Conservation (phyloP, 2,329 filamentous ascomycete species). For the Penicillium sp. region DNA sequence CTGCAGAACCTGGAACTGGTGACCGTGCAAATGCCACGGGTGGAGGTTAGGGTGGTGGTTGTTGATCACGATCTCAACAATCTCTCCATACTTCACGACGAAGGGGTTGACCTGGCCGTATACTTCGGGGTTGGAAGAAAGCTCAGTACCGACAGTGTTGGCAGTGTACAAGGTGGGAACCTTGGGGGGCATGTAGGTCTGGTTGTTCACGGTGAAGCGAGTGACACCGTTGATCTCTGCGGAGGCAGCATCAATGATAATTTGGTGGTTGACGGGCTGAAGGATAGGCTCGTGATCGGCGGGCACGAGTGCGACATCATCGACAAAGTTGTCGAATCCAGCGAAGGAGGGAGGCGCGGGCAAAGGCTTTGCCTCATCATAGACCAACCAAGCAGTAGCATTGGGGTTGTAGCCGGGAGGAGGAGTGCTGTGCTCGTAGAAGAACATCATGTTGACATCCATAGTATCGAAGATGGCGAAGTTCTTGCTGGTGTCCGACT, state of each 20-base stretch:
- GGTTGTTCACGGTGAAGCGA: constrained; percentile 70
- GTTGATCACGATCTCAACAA: constrained; percentile 42
- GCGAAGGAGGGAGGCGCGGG: constrained; percentile 54
- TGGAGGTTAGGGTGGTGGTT: constrained; percentile 42
- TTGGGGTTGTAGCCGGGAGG: constrained; percentile 67
- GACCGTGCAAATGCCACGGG: constrained; percentile 56
- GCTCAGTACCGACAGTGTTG: constrained; percentile 57
- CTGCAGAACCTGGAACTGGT: constrained; percentile 52
- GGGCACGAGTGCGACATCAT: constrained; percentile 56
- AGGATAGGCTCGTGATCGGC: constrained; percentile 27
- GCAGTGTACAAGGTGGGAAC: constrained; percentile 80
- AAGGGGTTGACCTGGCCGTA: constrained; percentile 71
- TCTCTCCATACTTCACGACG: constrained; percentile 64
- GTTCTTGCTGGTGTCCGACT: constrained; percentile 62
- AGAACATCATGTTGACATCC: constrained; percentile 59
- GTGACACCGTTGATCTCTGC: constrained; percentile 67
- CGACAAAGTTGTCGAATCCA: constrained; percentile 60
- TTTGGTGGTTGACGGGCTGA: constrained; percentile 32
- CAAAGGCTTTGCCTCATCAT: constrained; percentile 51
- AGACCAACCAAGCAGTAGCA: constrained; percentile 52
- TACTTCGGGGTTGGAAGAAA: constrained; percentile 59
- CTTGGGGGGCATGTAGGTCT: constrained; percentile 72
- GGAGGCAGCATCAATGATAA: constrained; percentile 56
- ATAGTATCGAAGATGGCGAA: constrained; percentile 70
- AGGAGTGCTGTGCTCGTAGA: constrained; percentile 43